phyloP scores from a whole-genome alignment of 129 eudicot genomes.

The Daucus carota region DH1_v3.0 NC_030383.2:52061501-52062000 shows the following conservation, averaged over 20 bases:
- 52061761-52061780: conserved; percentile 3
- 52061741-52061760: not conserved
- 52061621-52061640: conserved; percentile 10
- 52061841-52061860: not conserved
- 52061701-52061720: conserved; percentile 26
- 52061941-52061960: conserved; percentile 12
- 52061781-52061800: not conserved
- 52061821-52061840: not conserved
- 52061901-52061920: conserved; percentile 16
- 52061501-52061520: not conserved
- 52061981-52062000: not conserved
- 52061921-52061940: not conserved
- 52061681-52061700: conserved; percentile 15
- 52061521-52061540: too few species aligned
- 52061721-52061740: conserved; percentile 26
- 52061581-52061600: not conserved
- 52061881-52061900: conserved; percentile 17
- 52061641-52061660: conserved; percentile 6
- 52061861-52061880: conserved; percentile 9
- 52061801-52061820: not conserved
- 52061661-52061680: conserved; percentile 8
- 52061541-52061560: too few species aligned
- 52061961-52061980: not conserved
- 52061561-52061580: not conserved
- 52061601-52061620: conserved; percentile 2